Evolutionary conservation across 768 basidiomycete species (phyloP).

Genomic region (Termitomyces sp.): DNA sequence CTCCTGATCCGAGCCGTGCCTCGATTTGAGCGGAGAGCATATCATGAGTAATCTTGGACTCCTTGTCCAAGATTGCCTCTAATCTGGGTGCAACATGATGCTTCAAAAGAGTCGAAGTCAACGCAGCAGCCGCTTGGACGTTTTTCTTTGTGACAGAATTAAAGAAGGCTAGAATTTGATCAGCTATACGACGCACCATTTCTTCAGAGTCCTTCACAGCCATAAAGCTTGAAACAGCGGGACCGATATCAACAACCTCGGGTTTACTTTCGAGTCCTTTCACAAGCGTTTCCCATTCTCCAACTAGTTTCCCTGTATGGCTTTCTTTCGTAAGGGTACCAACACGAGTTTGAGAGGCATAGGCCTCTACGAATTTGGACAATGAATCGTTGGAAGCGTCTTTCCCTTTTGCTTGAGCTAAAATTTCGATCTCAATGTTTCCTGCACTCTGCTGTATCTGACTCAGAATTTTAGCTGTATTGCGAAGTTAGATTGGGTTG

Average conservation of each 20-base stretch:
- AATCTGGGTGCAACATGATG: constrained; percentile 86
- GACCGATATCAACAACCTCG: constrained; percentile 73
- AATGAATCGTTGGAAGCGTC: constrained; percentile 73
- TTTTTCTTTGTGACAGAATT: constrained; percentile 52
- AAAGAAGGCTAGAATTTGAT: neutral
- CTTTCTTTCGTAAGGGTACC: constrained; percentile 80
- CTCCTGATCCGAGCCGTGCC: constrained; percentile 79
- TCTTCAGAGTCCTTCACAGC: constrained; percentile 91
- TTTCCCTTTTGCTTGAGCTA: constrained; percentile 76
- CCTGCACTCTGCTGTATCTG: constrained; percentile 62
- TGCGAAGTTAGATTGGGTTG: constrained; percentile 5
- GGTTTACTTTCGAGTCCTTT: constrained; percentile 53
- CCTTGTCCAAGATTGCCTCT: constrained; percentile 87
- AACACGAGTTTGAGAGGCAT: constrained; percentile 57
- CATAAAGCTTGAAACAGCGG: constrained; percentile 73
- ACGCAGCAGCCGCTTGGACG: constrained; percentile 63
- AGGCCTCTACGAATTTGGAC: constrained; percentile 58
- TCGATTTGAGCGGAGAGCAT: constrained; percentile 83
- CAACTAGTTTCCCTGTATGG: constrained; percentile 78
- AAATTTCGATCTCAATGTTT: constrained; percentile 66
- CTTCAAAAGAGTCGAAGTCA: constrained; percentile 82
- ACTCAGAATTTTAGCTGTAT: constrained; percentile 75
- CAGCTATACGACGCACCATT: constrained; percentile 48
- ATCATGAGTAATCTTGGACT: constrained; percentile 88
- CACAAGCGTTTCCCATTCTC: constrained; percentile 77